phyloP scores from a whole-genome alignment of 768 basidiomycete species.

The Asterophora parasitica region DNA sequence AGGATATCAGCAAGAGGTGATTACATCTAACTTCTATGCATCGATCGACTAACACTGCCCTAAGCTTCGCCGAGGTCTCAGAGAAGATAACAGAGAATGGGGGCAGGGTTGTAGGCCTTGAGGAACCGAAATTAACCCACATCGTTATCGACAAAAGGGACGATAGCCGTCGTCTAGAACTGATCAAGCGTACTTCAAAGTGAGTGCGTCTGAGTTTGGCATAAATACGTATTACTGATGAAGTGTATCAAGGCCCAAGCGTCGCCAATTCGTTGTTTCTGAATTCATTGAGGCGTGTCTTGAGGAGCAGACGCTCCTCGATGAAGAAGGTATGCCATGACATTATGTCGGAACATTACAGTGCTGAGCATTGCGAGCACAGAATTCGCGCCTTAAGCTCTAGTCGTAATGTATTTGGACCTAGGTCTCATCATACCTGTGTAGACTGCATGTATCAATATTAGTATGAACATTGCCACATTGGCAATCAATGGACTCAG shows the following conservation, averaged over 20 bases:
- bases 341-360: neutral
- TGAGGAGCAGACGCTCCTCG: conserved; percentile 77
- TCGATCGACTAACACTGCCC: conserved; percentile 5
- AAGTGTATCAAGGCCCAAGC: conserved; percentile 60
- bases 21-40: conserved; percentile 11
- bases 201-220: conserved; percentile 29
- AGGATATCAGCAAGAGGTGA: conserved; percentile 51
- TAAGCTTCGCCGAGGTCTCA: conserved; percentile 52
- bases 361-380: neutral
- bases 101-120: conserved; percentile 63
- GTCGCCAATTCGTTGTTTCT: conserved; percentile 69
- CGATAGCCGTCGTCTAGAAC: conserved; percentile 60
- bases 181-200: conserved; percentile 71
- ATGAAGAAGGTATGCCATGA: conserved; percentile 65
- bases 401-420: too few relatives aligned
- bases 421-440: neutral
- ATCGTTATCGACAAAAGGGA: conserved; percentile 82
- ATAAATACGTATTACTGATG: conserved; percentile 4
- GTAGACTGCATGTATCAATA: too few relatives aligned
- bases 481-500: too few relatives aligned
- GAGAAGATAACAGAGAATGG: conserved; percentile 62
- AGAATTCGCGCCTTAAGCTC: conserved; percentile 24
- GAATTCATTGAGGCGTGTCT: conserved; percentile 77
- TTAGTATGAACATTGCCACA: too few relatives aligned
- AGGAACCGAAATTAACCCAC: conserved; percentile 82